These are phyloP conservation scores for Phialemonium atrogriseum DNA, from an alignment of 2,329 filamentous ascomycete genomes.

Conservation along the genomic window DNA sequence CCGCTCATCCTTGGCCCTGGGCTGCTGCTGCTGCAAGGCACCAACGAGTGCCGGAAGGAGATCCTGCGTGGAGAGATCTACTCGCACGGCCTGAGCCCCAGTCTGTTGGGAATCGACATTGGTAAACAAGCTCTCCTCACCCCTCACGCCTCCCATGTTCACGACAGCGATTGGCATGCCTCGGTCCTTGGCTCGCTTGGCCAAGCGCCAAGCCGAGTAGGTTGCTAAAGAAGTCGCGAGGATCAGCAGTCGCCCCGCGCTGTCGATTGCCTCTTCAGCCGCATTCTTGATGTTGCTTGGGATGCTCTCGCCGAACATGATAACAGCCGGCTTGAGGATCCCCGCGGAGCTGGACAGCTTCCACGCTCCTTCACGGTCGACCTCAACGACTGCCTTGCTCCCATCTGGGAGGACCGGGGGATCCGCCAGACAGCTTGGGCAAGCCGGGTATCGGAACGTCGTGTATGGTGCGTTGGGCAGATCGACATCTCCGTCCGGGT, in stretches of 20 bases:
- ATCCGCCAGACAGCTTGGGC: conserved; percentile 65
- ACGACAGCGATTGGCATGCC: conserved; percentile 81
- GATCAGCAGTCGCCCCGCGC: conserved; percentile 65
- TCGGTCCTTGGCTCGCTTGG: conserved; percentile 71
- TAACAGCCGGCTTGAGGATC: conserved; percentile 83
- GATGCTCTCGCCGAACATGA: conserved; percentile 96
- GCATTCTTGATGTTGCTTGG: conserved; percentile 57
- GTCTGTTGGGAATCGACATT: conserved; percentile 42
- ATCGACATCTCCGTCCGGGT: conserved; percentile 93
- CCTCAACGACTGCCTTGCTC: conserved; percentile 47
- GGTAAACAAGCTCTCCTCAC: conserved; percentile 65
- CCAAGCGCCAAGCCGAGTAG: conserved; percentile 88
- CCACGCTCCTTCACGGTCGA: conserved; percentile 79
- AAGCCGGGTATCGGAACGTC: conserved; percentile 85
- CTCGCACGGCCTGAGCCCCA: conserved; percentile 45
- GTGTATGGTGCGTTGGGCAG: conserved; percentile 79
- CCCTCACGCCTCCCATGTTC: conserved; percentile 77
- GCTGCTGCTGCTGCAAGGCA: conserved; percentile 32
- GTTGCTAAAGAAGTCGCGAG: conserved; percentile 88
- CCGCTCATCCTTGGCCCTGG: conserved; percentile 7
- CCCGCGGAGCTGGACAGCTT: conserved; percentile 57
- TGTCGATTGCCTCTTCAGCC: conserved; percentile 74
- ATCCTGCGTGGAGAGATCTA: conserved; percentile 49
- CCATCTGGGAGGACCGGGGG: conserved; percentile 52
- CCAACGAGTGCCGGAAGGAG: conserved; percentile 50